Evolutionary conservation across 257 asterid species (phyloP).

Genomic region (Solanum megistacrolobum): DNA sequence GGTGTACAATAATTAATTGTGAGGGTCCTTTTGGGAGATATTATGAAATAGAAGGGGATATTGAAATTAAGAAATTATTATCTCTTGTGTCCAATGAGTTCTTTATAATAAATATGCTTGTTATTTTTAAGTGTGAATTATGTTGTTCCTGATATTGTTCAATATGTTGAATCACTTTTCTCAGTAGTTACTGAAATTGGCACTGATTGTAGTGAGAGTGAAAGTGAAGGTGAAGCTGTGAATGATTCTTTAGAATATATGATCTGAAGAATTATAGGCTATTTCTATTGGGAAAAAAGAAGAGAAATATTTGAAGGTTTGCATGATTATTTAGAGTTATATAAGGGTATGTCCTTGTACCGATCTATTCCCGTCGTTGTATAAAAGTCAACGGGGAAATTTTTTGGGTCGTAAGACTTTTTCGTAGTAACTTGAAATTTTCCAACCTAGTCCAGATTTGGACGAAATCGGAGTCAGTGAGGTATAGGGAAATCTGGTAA

Average conservation of each 20-base stretch:
- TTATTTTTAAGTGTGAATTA: background rate
- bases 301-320: background rate
- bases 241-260: background rate
- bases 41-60: too few species aligned
- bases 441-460: too few species aligned
- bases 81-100: background rate
- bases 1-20: background rate
- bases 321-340: background rate
- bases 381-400: too few species aligned
- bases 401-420: too few species aligned
- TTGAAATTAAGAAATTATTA: too few species aligned
- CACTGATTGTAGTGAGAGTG: too few species aligned
- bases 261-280: background rate
- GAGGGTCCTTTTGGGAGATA: background rate
- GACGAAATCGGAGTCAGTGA: too few species aligned
- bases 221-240: background rate
- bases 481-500: too few species aligned
- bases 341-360: background rate
- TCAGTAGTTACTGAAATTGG: background rate
- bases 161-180: background rate
- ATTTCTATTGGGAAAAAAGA: too few species aligned
- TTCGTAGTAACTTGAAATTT: too few species aligned
- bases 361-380: too few species aligned
- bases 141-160: background rate
- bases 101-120: too few species aligned